phyloP scores from a whole-genome alignment of 495 filamentous ascomycete genomes.

The Rostrohypoxylon terebratum region DNA sequence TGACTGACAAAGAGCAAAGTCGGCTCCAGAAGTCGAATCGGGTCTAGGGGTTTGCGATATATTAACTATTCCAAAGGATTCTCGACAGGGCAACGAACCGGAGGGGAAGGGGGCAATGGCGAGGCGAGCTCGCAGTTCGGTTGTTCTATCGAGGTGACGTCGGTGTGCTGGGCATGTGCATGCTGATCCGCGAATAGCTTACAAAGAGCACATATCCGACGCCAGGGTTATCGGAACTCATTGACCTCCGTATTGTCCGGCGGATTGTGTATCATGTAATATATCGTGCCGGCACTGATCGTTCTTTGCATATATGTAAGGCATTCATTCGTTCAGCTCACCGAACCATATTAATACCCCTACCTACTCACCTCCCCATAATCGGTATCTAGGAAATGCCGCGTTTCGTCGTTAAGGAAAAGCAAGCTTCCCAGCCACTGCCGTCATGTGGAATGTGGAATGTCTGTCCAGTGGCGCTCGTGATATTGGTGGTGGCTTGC shows the following conservation, averaged over 20 bases:
- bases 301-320: background rate
- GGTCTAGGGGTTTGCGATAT: background rate
- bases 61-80: background rate
- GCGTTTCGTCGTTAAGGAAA: background rate
- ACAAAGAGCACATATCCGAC: background rate
- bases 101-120: background rate
- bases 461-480: background rate
- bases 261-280: background rate
- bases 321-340: background rate
- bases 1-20: background rate
- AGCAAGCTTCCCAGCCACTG: background rate
- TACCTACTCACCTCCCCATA: background rate
- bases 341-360: background rate
- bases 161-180: background rate
- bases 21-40: background rate
- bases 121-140: background rate
- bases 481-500: conserved; percentile 6
- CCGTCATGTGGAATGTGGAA: background rate
- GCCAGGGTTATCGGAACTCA: background rate
- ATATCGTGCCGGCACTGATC: background rate
- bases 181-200: background rate
- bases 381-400: background rate
- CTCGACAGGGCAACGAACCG: background rate
- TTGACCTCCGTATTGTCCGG: background rate
- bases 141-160: background rate